Evolutionary conservation across 2,329 filamentous ascomycete genomes (phyloP).

Genomic region (Pseudopyricularia javanii): DNA sequence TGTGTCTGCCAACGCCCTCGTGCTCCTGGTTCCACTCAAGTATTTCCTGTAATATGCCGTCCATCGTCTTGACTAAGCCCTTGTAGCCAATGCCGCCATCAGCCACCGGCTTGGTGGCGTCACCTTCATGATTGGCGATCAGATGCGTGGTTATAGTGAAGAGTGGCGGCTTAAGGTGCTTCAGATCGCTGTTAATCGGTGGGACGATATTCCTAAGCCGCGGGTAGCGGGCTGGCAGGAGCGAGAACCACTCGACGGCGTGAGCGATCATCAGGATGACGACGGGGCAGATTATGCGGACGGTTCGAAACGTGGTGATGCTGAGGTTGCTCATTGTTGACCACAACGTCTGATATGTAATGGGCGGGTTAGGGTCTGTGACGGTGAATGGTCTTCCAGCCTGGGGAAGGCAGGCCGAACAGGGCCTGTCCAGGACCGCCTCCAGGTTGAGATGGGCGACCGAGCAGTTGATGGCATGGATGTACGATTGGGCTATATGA

Average conservation of each 20-base stretch:
- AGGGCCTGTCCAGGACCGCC: constrained; percentile 18
- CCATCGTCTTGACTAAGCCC: constrained; percentile 23
- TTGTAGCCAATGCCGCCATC: constrained; percentile 25
- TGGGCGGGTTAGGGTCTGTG: constrained; percentile 28
- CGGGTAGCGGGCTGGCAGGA: constrained; percentile 16
- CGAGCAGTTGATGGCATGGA: constrained; percentile 27
- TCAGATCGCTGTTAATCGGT: constrained; percentile 17
- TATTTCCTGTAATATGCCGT: constrained; percentile 25
- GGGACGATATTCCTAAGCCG: constrained; percentile 16
- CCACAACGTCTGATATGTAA: constrained; percentile 24
- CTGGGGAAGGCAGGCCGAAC: constrained; percentile 11
- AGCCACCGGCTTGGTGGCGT: constrained; percentile 15
- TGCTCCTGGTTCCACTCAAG: constrained; percentile 29
- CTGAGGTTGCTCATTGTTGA: constrained; percentile 18
- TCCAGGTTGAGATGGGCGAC: constrained; percentile 28
- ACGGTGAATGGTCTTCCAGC: constrained; percentile 26
- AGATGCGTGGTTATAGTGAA: constrained; percentile 28
- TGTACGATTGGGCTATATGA: constrained; percentile 26
- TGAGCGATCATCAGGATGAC: constrained; percentile 23
- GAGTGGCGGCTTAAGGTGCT: constrained; percentile 23
- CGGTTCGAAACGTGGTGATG: constrained; percentile 19
- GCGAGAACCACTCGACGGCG: constrained; percentile 21
- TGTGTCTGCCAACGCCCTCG: constrained; percentile 6
- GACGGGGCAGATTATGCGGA: constrained; percentile 17
- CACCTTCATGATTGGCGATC: constrained; percentile 18